A percentile compares a stretch with the other conserved stretches of the same genome.
Conservation (phyloP, 2,329 filamentous ascomycete species). For the Sporothrix brunneoviolacea region DNA sequence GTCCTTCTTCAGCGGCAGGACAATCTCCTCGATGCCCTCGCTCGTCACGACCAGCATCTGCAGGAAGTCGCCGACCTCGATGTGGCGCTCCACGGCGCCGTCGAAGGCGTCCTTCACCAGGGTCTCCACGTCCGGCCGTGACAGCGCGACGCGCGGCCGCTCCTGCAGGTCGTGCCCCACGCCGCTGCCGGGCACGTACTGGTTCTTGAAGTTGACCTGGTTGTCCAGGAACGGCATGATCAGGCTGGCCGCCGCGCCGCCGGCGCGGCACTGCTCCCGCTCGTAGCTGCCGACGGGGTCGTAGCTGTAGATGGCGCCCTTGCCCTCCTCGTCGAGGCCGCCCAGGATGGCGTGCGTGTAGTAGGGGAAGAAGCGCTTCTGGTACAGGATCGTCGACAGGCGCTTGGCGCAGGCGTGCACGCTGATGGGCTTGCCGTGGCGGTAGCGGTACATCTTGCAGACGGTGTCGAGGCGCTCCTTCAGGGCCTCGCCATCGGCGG, state of each 20-base stretch:
- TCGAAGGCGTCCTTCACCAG: constrained; percentile 97
- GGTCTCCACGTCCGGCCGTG: constrained; percentile 68
- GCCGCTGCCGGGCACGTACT: constrained; percentile 83
- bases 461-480: constrained; percentile 90
- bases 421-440: constrained; percentile 93
- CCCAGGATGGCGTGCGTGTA: constrained; percentile 93
- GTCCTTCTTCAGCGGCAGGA: constrained; percentile 82
- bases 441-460: constrained; percentile 98
- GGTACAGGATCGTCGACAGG: constrained; percentile 89
- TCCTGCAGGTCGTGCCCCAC: constrained; percentile 73
- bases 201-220: constrained; percentile 99
- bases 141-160: constrained; percentile 63
- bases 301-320: constrained; percentile 92
- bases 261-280: constrained; percentile 89
- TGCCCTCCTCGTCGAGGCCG: constrained; percentile 89
- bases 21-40: constrained; percentile 81
- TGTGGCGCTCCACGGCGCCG: constrained; percentile 95
- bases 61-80: constrained; percentile 93
- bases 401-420: constrained; percentile 92
- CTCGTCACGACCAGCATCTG: constrained; percentile 92
- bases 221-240: constrained; percentile 99
- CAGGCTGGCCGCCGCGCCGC: constrained; percentile 82
- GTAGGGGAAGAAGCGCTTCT: constrained; percentile 98
- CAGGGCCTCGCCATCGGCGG: constrained; percentile 86
- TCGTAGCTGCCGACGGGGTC: constrained; percentile 98